A percentile compares a stretch with the other conserved stretches of the same genome.
phyloP scores from a whole-genome alignment of 495 filamentous ascomycete genomes.

The Neohortaea acidophila region DNA sequence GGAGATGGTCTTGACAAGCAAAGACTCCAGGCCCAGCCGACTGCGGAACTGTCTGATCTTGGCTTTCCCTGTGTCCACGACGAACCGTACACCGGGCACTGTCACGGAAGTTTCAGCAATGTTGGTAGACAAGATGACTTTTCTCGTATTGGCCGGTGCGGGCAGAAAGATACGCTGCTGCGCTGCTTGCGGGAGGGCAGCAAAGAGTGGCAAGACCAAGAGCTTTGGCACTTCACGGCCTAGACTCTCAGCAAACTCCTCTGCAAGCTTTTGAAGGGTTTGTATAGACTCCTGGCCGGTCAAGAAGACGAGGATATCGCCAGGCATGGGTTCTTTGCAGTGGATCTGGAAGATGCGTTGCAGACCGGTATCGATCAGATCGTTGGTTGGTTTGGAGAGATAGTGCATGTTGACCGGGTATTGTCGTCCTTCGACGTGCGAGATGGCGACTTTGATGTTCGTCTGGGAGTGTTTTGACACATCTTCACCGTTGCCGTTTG shows the following conservation, averaged over 20 bases:
- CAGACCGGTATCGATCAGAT: constrained; percentile 69
- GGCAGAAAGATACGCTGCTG: constrained; percentile 78
- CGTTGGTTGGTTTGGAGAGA: constrained; percentile 57
- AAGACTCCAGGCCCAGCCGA: constrained; percentile 72
- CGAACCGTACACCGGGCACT: constrained; percentile 78
- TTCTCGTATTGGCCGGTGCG: constrained; percentile 59
- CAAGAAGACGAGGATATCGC: constrained; percentile 86
- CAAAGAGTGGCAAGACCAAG: constrained; percentile 54
- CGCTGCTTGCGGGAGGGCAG: constrained; percentile 54
- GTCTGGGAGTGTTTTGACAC: too few relatives aligned
- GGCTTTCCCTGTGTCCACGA: constrained; percentile 85
- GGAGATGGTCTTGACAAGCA: constrained; percentile 81
- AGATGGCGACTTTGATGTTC: constrained; percentile 31
- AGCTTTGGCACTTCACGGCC: constrained; percentile 61
- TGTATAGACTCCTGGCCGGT: constrained; percentile 92
- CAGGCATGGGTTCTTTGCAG: constrained; percentile 70
- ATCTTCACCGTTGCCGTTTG: constrained; percentile 2
- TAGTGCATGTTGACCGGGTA: constrained; percentile 72
- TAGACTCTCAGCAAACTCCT: constrained; percentile 59
- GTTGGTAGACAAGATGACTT: constrained; percentile 86
- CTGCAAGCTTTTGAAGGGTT: constrained; percentile 58
- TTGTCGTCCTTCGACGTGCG: constrained; percentile 75
- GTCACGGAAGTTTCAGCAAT: constrained; percentile 98
- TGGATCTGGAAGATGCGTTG: constrained; percentile 83
- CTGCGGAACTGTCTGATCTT: constrained; percentile 88